phyloP scores from a whole-genome alignment of 192 early-diverging fungal genomes.

The Physocladia obscura region DNA sequence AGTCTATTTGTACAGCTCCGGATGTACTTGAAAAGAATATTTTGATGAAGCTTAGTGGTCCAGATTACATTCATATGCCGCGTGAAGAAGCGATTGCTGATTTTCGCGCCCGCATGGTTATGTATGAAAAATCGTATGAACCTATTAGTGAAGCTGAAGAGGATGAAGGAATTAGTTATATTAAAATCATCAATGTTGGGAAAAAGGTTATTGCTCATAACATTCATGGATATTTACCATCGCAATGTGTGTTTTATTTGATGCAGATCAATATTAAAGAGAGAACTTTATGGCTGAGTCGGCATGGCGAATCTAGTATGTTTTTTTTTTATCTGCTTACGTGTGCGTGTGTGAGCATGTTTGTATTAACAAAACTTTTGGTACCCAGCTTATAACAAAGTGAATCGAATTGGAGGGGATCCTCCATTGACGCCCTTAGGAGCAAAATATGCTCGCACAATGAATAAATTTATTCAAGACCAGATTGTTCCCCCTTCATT shows the following conservation, averaged over 20 bases:
- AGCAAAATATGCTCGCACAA: slow-evolving; percentile 68
- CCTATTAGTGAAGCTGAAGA: slow-evolving; percentile 84
- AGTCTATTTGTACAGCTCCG: slow-evolving; percentile 83
- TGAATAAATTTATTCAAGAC: slow-evolving; percentile 71
- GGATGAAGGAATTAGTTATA: slow-evolving; percentile 69
- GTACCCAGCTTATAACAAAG: slow-evolving; percentile 80
- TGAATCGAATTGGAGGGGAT: slow-evolving; percentile 86
- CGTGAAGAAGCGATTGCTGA: slow-evolving; percentile 79
- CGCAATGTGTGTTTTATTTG: slow-evolving; percentile 95
- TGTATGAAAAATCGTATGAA: slow-evolving; percentile 93
- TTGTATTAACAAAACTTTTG: slow-evolving; percentile 19
- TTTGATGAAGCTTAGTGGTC: slow-evolving; percentile 85
- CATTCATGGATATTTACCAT: slow-evolving; percentile 80
- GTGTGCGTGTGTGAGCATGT: no score
- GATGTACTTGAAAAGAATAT: slow-evolving; percentile 80
- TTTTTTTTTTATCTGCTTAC: not conserved
- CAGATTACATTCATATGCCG: slow-evolving; percentile 88
- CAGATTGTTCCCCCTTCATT: not conserved
- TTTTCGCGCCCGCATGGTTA: slow-evolving; percentile 79
- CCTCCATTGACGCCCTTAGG: slow-evolving; percentile 75
- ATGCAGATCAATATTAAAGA: slow-evolving; percentile 93
- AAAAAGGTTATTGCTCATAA: slow-evolving; percentile 93
- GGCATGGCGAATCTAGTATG: slow-evolving; percentile 81
- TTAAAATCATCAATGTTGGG: slow-evolving; percentile 96
- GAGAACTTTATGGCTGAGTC: slow-evolving; percentile 84